These are phyloP conservation scores for Asterella californica DNA, from an alignment of 225 moss, liverwort and hornwort species.

Conservation along the genomic window DNA sequence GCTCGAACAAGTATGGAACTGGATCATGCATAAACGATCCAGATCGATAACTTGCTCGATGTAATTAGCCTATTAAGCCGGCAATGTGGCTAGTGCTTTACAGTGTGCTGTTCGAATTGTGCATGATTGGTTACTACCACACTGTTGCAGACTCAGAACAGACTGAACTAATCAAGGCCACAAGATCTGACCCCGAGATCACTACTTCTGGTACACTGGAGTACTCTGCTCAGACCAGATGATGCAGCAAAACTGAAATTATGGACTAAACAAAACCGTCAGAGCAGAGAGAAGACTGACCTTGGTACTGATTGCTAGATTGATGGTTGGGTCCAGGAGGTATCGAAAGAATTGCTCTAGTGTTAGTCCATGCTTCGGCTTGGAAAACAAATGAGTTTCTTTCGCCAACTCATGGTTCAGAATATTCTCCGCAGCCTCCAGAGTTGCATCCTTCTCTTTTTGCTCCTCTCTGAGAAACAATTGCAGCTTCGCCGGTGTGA, in stretches of 20 bases:
- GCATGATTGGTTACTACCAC: neutral
- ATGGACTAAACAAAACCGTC: neutral
- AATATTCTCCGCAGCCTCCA: conserved; percentile 45
- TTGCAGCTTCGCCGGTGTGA: conserved; percentile 49
- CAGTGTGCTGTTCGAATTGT: neutral
- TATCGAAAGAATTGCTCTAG: conserved; percentile 47
- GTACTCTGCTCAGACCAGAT: neutral
- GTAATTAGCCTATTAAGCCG: neutral
- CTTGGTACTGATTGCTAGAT: conserved; percentile 34
- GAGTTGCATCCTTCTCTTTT: conserved; percentile 43
- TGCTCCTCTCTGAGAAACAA: conserved; percentile 59
- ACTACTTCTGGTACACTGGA: neutral
- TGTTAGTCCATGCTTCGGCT: conserved; percentile 46
- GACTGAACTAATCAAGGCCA: neutral
- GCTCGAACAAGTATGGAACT: too few relatives aligned
- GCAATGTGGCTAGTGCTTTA: neutral
- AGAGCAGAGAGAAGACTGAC: conserved; percentile 20
- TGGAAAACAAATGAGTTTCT: conserved; percentile 22
- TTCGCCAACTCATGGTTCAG: conserved; percentile 42
- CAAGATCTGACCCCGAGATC: neutral
- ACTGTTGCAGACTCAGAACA: too few relatives aligned
- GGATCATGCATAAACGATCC: too few relatives aligned
- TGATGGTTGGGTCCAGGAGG: conserved; percentile 55
- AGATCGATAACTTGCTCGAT: too few relatives aligned
- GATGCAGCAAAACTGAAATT: neutral